phyloP scores from a whole-genome alignment of 208 protist genomes.

The Jaenimonas drosophilae region DNA sequence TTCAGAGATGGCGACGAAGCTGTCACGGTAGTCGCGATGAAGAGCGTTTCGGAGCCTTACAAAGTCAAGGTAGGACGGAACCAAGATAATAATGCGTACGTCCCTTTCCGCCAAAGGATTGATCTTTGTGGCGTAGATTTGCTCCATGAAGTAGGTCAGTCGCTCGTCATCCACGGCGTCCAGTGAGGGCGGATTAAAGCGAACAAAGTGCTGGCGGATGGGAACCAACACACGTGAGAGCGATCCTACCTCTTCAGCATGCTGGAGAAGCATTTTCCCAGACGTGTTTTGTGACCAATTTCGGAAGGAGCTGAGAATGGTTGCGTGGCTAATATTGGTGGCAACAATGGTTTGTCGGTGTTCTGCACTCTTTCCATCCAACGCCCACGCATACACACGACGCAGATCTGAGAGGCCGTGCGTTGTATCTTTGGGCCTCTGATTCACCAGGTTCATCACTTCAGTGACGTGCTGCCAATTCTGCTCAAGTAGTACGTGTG shows the following conservation, averaged over 20 bases:
- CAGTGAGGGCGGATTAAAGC: conserved; percentile 52
- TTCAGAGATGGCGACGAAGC: conserved; percentile 85
- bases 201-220: conserved; percentile 89
- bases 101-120: conserved; percentile 60
- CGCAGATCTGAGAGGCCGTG: conserved; percentile 79
- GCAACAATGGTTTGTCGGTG: conserved; percentile 93
- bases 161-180: conserved; percentile 70
- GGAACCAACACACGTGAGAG: conserved; percentile 50
- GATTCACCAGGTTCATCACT: conserved; percentile 68
- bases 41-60: conserved; percentile 93
- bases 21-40: conserved; percentile 83
- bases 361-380: conserved; percentile 63
- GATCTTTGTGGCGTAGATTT: conserved; percentile 70
- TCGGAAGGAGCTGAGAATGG: conserved; percentile 86
- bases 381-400: conserved; percentile 77
- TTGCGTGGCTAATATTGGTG: conserved; percentile 56
- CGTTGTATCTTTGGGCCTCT: conserved; percentile 74
- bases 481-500: conserved; percentile 94
- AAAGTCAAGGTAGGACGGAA: conserved; percentile 96
- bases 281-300: conserved; percentile 54
- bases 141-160: conserved; percentile 88
- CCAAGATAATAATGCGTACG: conserved; percentile 85
- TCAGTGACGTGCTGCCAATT: conserved; percentile 93
- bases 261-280: conserved; percentile 58
- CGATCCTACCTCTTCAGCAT: conserved; percentile 31